phyloP scores from a whole-genome alignment of 2,329 filamentous ascomycete species.

The Calonectria ilicicola region DNA sequence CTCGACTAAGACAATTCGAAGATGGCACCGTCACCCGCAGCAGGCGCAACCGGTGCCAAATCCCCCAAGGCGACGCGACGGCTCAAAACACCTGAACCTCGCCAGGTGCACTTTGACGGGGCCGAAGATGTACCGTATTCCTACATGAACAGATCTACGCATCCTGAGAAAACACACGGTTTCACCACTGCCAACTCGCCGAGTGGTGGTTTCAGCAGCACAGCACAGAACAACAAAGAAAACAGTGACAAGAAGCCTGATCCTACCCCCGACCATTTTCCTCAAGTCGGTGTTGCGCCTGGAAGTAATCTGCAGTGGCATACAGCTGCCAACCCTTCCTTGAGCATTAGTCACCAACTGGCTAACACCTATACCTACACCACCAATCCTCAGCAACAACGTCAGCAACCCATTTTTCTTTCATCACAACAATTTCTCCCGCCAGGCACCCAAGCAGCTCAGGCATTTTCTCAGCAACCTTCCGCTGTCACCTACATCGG shows the following conservation, averaged over 20 bases:
- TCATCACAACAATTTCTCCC: constrained; percentile 12
- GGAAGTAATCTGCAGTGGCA: constrained; percentile 46
- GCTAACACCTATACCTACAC: constrained; percentile 31
- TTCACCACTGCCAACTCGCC: constrained; percentile 39
- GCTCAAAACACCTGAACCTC: constrained; percentile 42
- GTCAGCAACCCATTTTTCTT: constrained; percentile 9
- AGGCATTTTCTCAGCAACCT: constrained; percentile 15
- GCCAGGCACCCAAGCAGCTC: not conserved
- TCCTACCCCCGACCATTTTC: constrained; percentile 39
- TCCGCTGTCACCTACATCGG: constrained; percentile 44
- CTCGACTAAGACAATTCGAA: not conserved
- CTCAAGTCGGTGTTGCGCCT: constrained; percentile 43
- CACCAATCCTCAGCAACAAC: constrained; percentile 25
- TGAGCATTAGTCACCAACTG: constrained; percentile 46
- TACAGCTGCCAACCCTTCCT: constrained; percentile 49
- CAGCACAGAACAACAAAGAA: constrained; percentile 21
- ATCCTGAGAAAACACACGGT: constrained; percentile 20
- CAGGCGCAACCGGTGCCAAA: constrained; percentile 42
- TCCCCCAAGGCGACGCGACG: constrained; percentile 46
- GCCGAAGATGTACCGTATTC: constrained; percentile 19
- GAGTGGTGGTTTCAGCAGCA: constrained; percentile 37
- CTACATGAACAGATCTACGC: not conserved
- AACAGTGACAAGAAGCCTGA: constrained; percentile 22
- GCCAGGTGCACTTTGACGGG: constrained; percentile 49
- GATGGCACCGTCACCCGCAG: constrained; percentile 40